phyloP scores from a whole-genome alignment of 139 green algal genomes.

The Micromonas pusilla region DNA sequence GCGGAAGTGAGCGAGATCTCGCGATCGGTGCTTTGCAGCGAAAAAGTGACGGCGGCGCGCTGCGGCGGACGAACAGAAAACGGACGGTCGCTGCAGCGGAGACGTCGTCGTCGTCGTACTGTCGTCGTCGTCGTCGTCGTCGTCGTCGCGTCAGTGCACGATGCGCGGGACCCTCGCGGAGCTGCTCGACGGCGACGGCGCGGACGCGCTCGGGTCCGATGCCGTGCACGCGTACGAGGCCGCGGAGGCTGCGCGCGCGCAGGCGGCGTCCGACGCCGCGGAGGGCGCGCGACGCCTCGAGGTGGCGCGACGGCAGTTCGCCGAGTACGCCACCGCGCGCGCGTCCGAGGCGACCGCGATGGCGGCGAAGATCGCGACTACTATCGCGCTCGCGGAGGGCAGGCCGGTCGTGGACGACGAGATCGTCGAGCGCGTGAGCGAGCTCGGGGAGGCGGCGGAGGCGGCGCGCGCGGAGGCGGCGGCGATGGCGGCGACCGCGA shows the following conservation, averaged over 20 bases:
- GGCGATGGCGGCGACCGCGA: neutral
- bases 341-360: conserved; percentile 15
- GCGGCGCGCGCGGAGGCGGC: neutral
- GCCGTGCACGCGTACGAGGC: neutral
- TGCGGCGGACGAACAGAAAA: too few relatives aligned
- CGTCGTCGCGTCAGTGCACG: too few relatives aligned
- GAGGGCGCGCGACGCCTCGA: conserved; percentile 8
- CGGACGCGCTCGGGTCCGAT: neutral
- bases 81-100: too few relatives aligned
- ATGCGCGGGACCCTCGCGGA: too few relatives aligned
- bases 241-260: neutral
- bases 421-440: neutral
- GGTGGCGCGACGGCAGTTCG: conserved; percentile 24
- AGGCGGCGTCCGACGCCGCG: neutral
- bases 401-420: neutral
- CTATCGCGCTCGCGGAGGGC: neutral
- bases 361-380: neutral
- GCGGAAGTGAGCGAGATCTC: too few relatives aligned
- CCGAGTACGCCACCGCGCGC: conserved; percentile 21
- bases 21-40: too few relatives aligned
- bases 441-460: neutral
- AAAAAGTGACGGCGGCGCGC: too few relatives aligned
- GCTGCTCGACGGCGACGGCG: neutral
- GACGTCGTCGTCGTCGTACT: too few relatives aligned
- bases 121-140: too few relatives aligned